Percentiles rank a stretch among this genome's conserved stretches.
Conservation (phyloP, 2,329 filamentous ascomycete species). For the Lachnellula hyalina region DNA sequence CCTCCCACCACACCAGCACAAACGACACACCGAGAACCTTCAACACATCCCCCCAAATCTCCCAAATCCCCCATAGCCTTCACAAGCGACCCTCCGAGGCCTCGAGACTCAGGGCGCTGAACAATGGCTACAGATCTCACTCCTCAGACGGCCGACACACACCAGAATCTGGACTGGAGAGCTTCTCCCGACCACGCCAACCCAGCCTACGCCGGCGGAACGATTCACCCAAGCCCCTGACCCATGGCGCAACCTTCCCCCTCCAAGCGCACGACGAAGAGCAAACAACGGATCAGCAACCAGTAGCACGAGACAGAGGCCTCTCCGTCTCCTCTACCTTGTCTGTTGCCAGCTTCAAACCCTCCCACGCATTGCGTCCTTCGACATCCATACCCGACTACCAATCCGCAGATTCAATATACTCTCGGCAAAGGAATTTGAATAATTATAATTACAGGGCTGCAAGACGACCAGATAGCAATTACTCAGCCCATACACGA, state of each 20-base stretch:
- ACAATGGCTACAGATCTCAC: slow-evolving; percentile 27
- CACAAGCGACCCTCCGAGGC: slow-evolving; percentile 30
- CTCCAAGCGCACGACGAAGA: slow-evolving; percentile 19
- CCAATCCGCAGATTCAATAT: slow-evolving; percentile 25
- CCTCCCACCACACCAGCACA: slow-evolving; percentile 20
- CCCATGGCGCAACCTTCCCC: slow-evolving; percentile 19
- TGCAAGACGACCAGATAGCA: slow-evolving; percentile 23
- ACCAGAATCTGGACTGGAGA: slow-evolving; percentile 22
- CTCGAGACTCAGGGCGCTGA: slow-evolving; percentile 28
- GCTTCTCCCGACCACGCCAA: slow-evolving; percentile 28
- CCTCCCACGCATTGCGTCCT: slow-evolving; percentile 21
- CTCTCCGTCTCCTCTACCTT: slow-evolving; percentile 27
- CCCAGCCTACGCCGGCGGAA: slow-evolving; percentile 24
- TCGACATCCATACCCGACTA: slow-evolving; percentile 31
- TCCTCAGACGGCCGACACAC: slow-evolving; percentile 22
- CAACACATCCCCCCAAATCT: slow-evolving; percentile 9
- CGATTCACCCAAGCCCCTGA: slow-evolving; percentile 25
- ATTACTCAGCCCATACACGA: slow-evolving; percentile 21
- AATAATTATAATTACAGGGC: slow-evolving; percentile 22
- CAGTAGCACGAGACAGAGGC: slow-evolving; percentile 23
- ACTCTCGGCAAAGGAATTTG: slow-evolving; percentile 27
- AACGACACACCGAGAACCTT: slow-evolving; percentile 20
- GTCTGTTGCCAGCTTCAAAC: slow-evolving; percentile 15
- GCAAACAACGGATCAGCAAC: slow-evolving; percentile 12
- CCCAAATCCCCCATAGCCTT: slow-evolving; percentile 16